Conservation (phyloP, 805 yeast species). For the Saturnispora silvae region DNA sequence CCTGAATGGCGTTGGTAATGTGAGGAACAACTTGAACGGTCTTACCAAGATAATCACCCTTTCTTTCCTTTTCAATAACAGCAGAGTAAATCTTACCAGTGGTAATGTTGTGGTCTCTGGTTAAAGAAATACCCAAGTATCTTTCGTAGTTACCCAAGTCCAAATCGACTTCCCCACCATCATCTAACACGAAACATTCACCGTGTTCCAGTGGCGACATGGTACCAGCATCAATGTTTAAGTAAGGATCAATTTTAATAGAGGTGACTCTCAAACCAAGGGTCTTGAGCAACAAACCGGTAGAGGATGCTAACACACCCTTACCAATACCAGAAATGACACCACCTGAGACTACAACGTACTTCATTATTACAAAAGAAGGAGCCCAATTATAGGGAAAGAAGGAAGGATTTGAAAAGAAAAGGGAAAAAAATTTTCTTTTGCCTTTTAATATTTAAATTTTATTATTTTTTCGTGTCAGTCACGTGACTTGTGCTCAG, state of each 20-base stretch:
- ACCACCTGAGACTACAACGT: conserved; percentile 99
- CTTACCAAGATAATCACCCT: conserved; percentile 94
- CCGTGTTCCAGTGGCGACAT: conserved; percentile 99
- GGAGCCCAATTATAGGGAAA: conserved; percentile 12
- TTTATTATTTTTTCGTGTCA: too few relatives aligned
- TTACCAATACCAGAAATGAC: conserved; percentile 99
- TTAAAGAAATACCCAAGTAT: conserved; percentile 85
- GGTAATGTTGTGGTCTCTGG: conserved; percentile 92
- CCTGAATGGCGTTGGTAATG: conserved; percentile 93
- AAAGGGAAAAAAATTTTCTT: conserved; percentile 1
- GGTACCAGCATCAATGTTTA: conserved; percentile 99
- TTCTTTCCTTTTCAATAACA: conserved; percentile 90
- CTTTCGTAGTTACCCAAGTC: conserved; percentile 98
- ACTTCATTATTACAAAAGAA: conserved; percentile 52
- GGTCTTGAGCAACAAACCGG: conserved; percentile 90
- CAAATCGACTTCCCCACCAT: conserved; percentile 98
- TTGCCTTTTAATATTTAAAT: background rate
- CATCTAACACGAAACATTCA: conserved; percentile 94
- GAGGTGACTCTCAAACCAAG: conserved; percentile 92
- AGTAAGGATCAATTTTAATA: conserved; percentile 96
- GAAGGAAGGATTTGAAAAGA: conserved; percentile 1
- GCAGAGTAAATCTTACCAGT: conserved; percentile 95
- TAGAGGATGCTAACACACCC: conserved; percentile 95
- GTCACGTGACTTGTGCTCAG: conserved; percentile 1
- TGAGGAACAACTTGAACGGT: conserved; percentile 99